These are phyloP conservation scores for Prinsepia uniflora DNA, from an alignment of 306 rosid species.

Conservation along the genomic window DNA sequence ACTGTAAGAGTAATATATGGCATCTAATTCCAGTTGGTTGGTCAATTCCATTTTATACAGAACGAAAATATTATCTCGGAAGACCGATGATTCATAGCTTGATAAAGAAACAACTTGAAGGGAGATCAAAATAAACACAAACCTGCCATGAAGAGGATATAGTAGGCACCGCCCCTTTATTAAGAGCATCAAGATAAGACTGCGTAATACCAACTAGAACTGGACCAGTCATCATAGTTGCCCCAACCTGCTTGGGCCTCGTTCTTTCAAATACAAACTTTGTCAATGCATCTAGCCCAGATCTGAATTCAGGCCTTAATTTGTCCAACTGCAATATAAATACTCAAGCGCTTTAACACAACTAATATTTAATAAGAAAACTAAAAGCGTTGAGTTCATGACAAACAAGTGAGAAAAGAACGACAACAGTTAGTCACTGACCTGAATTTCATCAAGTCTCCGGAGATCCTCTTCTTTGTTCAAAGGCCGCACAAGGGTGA, in stretches of 20 bases:
- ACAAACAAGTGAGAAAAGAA: not conserved
- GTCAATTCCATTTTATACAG: not conserved
- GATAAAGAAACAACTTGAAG: not conserved
- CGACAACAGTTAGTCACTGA: constrained; percentile 26
- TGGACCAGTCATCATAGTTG: constrained; percentile 94
- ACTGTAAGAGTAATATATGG: too few relatives aligned
- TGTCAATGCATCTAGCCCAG: constrained; percentile 77
- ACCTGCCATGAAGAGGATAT: constrained; percentile 99
- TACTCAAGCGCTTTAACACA: constrained; percentile 14
- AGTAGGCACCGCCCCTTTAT: constrained; percentile 94
- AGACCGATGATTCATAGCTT: not conserved
- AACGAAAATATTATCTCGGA: not conserved
- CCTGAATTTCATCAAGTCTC: constrained; percentile 79
- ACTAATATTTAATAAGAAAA: not conserved
- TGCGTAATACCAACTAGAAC: constrained; percentile 74
- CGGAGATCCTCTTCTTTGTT: constrained; percentile 83
- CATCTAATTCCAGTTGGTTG: not conserved
- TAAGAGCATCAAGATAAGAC: constrained; percentile 87
- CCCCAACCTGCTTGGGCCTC: constrained; percentile 95
- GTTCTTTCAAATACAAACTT: constrained; percentile 90
- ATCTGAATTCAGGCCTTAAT: constrained; percentile 81
- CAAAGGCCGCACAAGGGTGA: constrained; percentile 90
- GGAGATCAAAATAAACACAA: constrained; percentile 18
- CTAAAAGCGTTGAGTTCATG: not conserved
- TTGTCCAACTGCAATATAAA: constrained; percentile 53